Percentiles rank a stretch among this genome's conserved stretches.
phyloP scores from a whole-genome alignment of 768 basidiomycete genomes.

The Mycena sanguinolenta region DNA sequence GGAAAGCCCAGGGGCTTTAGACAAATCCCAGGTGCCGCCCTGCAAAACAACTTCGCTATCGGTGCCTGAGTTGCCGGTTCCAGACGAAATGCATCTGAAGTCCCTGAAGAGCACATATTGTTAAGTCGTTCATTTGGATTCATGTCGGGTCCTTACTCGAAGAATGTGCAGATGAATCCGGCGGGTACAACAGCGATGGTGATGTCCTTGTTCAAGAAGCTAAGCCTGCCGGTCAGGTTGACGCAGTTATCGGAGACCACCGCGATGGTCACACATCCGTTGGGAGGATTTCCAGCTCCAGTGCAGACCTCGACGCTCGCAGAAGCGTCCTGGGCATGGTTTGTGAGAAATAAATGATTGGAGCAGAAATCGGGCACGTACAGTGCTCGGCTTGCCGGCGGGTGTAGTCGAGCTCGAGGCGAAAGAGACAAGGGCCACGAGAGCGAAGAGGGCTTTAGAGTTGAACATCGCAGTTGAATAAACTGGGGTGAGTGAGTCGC shows the following conservation, averaged over 20 bases:
- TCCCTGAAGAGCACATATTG: not conserved
- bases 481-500: not conserved
- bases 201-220: conserved; percentile 19
- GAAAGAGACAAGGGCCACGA: not conserved
- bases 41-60: not conserved
- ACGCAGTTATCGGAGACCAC: conserved; percentile 2
- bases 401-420: conserved; percentile 1
- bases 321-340: not conserved
- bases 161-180: conserved; percentile 19
- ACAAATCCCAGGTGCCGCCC: not conserved
- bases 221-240: conserved; percentile 6
- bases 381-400: not conserved
- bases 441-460: conserved; percentile 17
- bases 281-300: not conserved
- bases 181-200: not conserved
- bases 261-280: conserved; percentile 2
- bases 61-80: not conserved
- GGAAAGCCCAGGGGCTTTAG: not conserved
- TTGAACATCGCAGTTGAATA: conserved; percentile 12
- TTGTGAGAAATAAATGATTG: not conserved
- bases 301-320: conserved; percentile 8
- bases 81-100: not conserved
- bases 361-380: not conserved
- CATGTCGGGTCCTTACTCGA: not conserved
- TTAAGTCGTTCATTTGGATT: not conserved